Evolutionary conservation across 139 green algal genomes (phyloP), one percentile per base, ranked within the genome.

Genomic region (Desmodesmus armatus): DNA sequence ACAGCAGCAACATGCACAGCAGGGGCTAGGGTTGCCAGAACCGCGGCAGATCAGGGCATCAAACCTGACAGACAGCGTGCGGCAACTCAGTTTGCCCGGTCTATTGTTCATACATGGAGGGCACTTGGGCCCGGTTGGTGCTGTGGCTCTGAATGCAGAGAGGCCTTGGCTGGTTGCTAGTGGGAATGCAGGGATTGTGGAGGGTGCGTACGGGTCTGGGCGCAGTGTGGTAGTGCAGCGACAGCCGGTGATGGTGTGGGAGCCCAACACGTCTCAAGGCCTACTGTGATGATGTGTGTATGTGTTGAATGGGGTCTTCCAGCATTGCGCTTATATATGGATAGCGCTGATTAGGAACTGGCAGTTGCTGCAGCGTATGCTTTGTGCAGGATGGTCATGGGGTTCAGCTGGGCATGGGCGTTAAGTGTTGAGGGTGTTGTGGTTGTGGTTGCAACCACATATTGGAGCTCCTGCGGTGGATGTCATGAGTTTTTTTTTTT

Each of bases 91-190:
- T 21, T 33, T 58, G 2, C 76, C 76, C 1, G 76, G 76, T 23
- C 40, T 82, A 37, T 44, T 72, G 40, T 82, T 82, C 43, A 21
- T 66, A 55, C 76, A 82, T 35, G 37, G 58, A 3, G 76, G 76
- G 33, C 75, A 82, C 44, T 27, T 82, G 13, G 17, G 51, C 37
- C 33, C 33, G 51, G 75, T 82, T 4, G 51, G 39, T 41, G 19
- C 39, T 3, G 2, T 82, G 37, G 51, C 75, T 40, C 70, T 51
- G 75, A 82, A 82, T 44, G 51, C 75, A 41, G 75, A 82, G n/a
- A 49, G 55, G 35, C 76, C 76, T 0, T 82, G 76, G 76, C 55
- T 82, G 55, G 37, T 82, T 25, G 76, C 76, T 0, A 69, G 47
- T 47, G 76, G 13, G 25, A 72, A 53, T 19, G 37, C 33, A 7